A percentile compares a stretch with the other conserved stretches of the same genome.
Conservation (phyloP, 176 grass and related monocot species). For the Olyra latifolia region DNA sequence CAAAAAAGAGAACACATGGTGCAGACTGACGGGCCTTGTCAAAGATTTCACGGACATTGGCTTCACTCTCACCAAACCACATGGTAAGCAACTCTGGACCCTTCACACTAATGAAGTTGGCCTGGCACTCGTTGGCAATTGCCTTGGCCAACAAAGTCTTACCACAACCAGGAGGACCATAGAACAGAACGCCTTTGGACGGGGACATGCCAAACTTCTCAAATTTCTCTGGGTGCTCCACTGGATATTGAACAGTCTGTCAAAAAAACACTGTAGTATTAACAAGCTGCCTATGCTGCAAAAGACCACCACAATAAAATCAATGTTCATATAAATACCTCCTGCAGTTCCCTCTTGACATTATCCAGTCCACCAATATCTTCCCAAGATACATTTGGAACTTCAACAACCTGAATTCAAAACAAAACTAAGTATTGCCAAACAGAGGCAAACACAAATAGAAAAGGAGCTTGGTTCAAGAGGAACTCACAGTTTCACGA, state of each 20-base stretch:
- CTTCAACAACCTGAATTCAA: conserved; percentile 55
- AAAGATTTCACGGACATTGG: conserved; percentile 80
- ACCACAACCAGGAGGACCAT: conserved; percentile 85
- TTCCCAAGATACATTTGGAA: conserved; percentile 66
- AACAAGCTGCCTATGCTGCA: neutral
- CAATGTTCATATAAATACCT: conserved; percentile 31
- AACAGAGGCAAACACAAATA: neutral
- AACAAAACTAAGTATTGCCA: neutral
- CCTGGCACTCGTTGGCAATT: conserved; percentile 94
- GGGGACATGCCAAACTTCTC: conserved; percentile 95
- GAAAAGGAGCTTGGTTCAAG: neutral
- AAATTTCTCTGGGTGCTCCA: conserved; percentile 88
- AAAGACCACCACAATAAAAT: neutral
- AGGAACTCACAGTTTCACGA: conserved; percentile 70
- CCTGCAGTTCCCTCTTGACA: conserved; percentile 64
- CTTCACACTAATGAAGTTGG: conserved; percentile 90
- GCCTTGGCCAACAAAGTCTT: conserved; percentile 91
- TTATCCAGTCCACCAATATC: conserved; percentile 65
- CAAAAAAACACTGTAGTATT: neutral
- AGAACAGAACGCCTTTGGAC: conserved; percentile 86
- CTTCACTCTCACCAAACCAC: conserved; percentile 98
- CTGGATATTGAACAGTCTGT: conserved; percentile 83
- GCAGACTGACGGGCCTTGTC: conserved; percentile 77
- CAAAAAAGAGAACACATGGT: conserved; percentile 80
- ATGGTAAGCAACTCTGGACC: conserved; percentile 80